These are phyloP conservation scores for Chenopodium quinoa DNA, from an alignment of 148 eudicot genomes.

Conservation along the genomic window DNA sequence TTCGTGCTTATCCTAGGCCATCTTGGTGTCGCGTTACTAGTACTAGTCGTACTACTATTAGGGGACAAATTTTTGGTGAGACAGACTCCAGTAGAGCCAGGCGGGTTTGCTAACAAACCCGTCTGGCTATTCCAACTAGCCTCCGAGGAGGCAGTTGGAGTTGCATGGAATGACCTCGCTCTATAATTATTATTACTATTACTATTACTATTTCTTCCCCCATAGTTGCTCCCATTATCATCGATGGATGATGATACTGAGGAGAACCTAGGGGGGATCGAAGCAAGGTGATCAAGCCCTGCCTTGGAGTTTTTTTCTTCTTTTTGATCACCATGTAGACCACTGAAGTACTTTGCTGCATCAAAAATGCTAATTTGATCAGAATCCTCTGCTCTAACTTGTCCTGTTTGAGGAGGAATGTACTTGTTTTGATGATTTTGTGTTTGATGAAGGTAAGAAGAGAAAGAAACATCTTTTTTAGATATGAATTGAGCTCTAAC, in stretches of 20 bases:
- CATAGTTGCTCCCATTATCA: constrained; percentile 26
- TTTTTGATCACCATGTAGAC: constrained; percentile 29
- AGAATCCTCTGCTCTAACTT: constrained; percentile 32
- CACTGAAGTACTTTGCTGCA: constrained; percentile 71
- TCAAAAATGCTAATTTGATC: constrained; percentile 74
- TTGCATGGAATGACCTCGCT: constrained; percentile 51
- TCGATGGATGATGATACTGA: constrained; percentile 48
- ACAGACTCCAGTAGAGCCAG: constrained; percentile 40
- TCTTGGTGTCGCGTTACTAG: background rate
- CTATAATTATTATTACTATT: constrained; percentile 39
- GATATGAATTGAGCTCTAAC: constrained; percentile 33
- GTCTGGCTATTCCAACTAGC: constrained; percentile 90
- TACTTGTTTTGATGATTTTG: background rate
- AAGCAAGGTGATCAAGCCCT: constrained; percentile 12
- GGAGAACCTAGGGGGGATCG: constrained; percentile 46
- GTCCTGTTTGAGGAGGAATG: background rate
- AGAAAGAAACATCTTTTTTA: constrained; percentile 38
- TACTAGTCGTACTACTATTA: constrained; percentile 9
- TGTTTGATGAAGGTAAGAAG: constrained; percentile 37
- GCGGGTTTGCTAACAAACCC: constrained; percentile 59
- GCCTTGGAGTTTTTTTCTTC: constrained; percentile 13
- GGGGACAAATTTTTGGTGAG: constrained; percentile 27
- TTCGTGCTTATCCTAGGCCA: constrained; percentile 33
- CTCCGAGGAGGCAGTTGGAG: constrained; percentile 84
- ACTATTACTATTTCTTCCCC: constrained; percentile 7